A percentile compares a stretch with the other conserved stretches of the same genome.
Evolutionary conservation across 1,284 basidiomycete genomes (phyloP).

Genomic region (Coriolopsis trogii): DNA sequence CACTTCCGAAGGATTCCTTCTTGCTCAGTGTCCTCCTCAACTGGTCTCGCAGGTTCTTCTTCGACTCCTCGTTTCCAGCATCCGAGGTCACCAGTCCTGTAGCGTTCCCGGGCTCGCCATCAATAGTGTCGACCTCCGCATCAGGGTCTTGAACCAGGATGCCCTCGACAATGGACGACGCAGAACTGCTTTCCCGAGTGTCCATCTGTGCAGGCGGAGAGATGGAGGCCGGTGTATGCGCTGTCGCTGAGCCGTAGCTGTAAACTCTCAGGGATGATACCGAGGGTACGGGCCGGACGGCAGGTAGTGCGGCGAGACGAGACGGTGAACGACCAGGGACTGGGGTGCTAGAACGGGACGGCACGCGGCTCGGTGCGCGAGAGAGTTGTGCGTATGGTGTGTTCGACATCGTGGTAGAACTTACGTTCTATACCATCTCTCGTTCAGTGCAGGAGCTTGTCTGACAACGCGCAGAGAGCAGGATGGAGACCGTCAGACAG

Average conservation of each 20-base stretch:
- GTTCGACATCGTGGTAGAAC: slow-evolving; percentile 23
- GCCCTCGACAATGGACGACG: slow-evolving; percentile 68
- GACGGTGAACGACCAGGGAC: slow-evolving; percentile 29
- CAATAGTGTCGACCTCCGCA: slow-evolving; percentile 52
- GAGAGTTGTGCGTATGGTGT: slow-evolving; percentile 28
- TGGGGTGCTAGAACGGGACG: slow-evolving; percentile 39
- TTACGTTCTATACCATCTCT: slow-evolving; percentile 4
- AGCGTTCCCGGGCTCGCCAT: slow-evolving; percentile 52
- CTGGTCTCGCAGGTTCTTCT: slow-evolving; percentile 68
- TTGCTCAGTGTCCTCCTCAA: slow-evolving; percentile 65
- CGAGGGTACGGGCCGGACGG: slow-evolving; percentile 35
- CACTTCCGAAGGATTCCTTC: slow-evolving; percentile 37
- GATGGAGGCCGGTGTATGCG: slow-evolving; percentile 24
- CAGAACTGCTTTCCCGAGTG: slow-evolving; percentile 55
- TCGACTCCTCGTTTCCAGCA: slow-evolving; percentile 56
- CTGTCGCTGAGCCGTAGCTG: slow-evolving; percentile 29
- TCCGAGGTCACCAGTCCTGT: slow-evolving; percentile 43
- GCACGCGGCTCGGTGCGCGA: slow-evolving; percentile 34
- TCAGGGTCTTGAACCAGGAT: slow-evolving; percentile 70
- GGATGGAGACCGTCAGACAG: not conserved
- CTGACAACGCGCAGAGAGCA: not conserved
- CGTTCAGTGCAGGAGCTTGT: not conserved
- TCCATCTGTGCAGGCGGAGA: slow-evolving; percentile 28
- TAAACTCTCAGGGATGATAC: slow-evolving; percentile 36
- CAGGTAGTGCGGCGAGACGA: slow-evolving; percentile 30